Base-by-base conservation (phyloP, 257 asterid species). In the Cordia subcordata region DNA sequence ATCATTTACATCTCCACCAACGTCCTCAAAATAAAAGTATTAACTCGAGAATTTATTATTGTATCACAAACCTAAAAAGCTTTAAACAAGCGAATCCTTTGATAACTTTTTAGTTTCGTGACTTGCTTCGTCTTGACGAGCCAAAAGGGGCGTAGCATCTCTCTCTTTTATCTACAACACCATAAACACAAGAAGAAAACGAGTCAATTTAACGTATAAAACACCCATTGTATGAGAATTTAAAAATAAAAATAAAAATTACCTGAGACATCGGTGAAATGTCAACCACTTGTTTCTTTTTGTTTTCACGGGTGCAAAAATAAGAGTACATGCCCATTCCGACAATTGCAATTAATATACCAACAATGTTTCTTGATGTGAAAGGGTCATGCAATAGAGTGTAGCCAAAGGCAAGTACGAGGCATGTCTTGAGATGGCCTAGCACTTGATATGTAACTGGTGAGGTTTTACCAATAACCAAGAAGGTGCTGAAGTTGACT, bases 401-500 rank as follows among this genome's bases (percentile, higher is more conserved):
- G 52, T 87, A 90, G 0, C 97, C 97, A 61, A 90, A 83, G 35
- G 79, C 95, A 57, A 90, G 93, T 68, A 90, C 97, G 23, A 90
- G 87, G 54, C 97, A 90, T 19, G 97, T 90, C 35, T 90, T 90
- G 13, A 90, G 78, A 63, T 90, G 97, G 10, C 97, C 97, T 1
- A 90, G 65, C 8, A 90, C 97, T 64, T 90, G 97, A 67, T 90
- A 90, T 1, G 97, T 90, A 0, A 90, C 97, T 1, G 96, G 97
- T 19, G 97, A 90, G n/a, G 97, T 90, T 76, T 89, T 89, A 0
- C 97, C 97, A 10, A 89, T 89, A 61, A 89, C 97, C 62, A 90
- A 74, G 75, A 90, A 90, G 20, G 97, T 90, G 79, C 97, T 90
- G 68, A 90, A 84, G 80, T 90, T 90, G 64, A 90, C 97, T 39